Evolutionary conservation across 2,329 filamentous ascomycete species (phyloP), one percentile per base, ranked within the genome.

Genomic region (Trichoderma sp.): DNA sequence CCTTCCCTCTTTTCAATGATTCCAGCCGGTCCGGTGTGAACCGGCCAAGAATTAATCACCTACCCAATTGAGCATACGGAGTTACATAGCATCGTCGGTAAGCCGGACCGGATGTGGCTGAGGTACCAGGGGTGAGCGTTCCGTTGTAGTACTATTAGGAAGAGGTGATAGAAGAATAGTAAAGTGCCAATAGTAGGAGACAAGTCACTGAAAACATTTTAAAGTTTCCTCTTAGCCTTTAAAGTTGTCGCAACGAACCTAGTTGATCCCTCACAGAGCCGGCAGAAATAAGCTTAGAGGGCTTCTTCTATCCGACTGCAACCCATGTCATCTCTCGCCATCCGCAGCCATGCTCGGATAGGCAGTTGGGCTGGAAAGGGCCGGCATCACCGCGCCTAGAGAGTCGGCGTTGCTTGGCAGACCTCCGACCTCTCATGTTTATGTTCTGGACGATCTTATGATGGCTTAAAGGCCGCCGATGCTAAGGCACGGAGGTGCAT

Each of bases 331-430:
- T n/a, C 34, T 65, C 45, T 50, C 59, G 25, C 17, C 57, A 54
- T 29, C 27, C 22, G 48, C 50, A 56, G n/a, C 29, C 63, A 57
- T 27, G 39, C 63, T 53, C 19, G 39, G 52, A 65, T 37, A 65
- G 63, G 63, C 56, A 65, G 63, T 12, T 65, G 63, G 9, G 52
- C 60, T 54, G 25, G 39, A 54, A 64, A 39, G 45, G 59, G 25
- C 59, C 48, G 59, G 34, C 25, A 39, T 13, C 59, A 39, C 48
- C 48, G 59, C 59, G 15, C 6, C 59, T 37, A 63, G 34, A 64
- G n/a, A 32, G 25, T 29, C 27, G 48, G 60, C 37, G 45, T 53
- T 39, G 45, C 59, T 22, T 63, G 59, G 25, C 59, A 53, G 34
- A 29, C 10, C 17, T 34, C 29, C 22, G 42, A n/a, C 19, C 59